Evolutionary conservation across 441 rosid species (phyloP).

Genomic region (Aleurites moluccanus): DNA sequence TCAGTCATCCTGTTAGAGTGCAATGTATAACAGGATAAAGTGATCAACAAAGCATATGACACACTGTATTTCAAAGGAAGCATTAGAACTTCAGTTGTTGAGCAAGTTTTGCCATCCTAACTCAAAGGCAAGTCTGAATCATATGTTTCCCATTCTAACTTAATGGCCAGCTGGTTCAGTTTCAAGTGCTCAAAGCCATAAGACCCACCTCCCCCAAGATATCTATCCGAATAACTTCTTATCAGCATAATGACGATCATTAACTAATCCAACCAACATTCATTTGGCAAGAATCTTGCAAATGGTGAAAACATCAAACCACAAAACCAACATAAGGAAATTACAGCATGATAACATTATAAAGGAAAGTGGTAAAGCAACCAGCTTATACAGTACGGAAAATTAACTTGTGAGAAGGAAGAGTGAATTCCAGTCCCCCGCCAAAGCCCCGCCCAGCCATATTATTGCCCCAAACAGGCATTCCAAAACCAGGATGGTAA

Average conservation of each 20-base stretch:
- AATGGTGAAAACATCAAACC: conserved; percentile 3
- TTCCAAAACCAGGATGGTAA: conserved; percentile 67
- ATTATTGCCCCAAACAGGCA: conserved; percentile 57
- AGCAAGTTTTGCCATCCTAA: neutral
- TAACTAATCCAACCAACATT: neutral
- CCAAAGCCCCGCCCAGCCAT: conserved; percentile 74
- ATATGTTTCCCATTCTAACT: neutral
- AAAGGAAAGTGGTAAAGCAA: conserved; percentile 5
- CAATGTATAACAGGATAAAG: neutral
- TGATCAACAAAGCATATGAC: neutral
- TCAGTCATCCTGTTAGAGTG: neutral
- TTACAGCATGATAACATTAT: conserved; percentile 7
- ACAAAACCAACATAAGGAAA: neutral
- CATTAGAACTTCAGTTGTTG: neutral
- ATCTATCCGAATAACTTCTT: neutral
- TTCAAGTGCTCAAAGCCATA: neutral
- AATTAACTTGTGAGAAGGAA: conserved; percentile 96
- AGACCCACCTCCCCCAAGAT: neutral
- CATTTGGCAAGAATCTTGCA: neutral
- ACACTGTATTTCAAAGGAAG: neutral
- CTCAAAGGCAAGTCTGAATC: neutral
- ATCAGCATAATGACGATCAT: neutral
- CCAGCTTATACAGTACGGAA: conserved; percentile 22
- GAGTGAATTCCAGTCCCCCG: conserved; percentile 82
- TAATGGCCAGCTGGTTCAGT: neutral